Base-by-base conservation (phyloP, 2,329 filamentous ascomycete genomes). In the Colletotrichum spaethianum region DNA sequence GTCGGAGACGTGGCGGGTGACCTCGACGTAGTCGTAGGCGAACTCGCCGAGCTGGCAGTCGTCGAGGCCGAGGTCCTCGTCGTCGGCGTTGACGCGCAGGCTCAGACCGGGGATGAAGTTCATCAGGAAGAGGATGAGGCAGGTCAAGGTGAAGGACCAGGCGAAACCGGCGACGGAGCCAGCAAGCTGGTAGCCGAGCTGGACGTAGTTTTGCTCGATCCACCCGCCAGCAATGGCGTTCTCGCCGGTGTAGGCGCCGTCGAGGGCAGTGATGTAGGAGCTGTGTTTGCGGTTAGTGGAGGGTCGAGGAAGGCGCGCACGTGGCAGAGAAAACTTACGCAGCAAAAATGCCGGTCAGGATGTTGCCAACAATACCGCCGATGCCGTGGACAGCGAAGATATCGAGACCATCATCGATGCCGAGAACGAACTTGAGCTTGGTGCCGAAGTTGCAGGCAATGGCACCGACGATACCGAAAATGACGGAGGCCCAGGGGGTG, bases 341-440 rank as follows among this genome's bases (percentile, higher is more conserved):
- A 76, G 90, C 93, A 79, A 96, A 94, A 74, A 96, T 83, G 74
- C 92, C 93, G 68, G 94, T 96, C 82, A 94, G 86, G 72, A 95
- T 82, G 77, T 97, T 93, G 62, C 94, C 94, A 70, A 93, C 87
- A 75, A 96, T 94, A 75, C 94, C 94, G 60, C 94, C 94, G 74
- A 97, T 85, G 78, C 90, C 94, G 89, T 97, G 94, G 83, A 96
- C 94, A 76, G 94, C 94, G 83, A 97, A 96, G 78, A 97, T 92
- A 85, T 97, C 94, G 83, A 97, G 93, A 7, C 93, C 92, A 80
- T 97, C 94, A 77, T 97, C 94, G 67, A 97, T 91, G 74, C 91
- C 91, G 78, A 97, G 87, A 60, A 88, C 65, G 77, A 89, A 92
- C 91, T 88, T 92, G 88, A 94, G 89, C 88, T 97, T 97, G 79